Conservation (phyloP, 2,329 filamentous ascomycete species). For the Fusarium cyanostomum region DNA sequence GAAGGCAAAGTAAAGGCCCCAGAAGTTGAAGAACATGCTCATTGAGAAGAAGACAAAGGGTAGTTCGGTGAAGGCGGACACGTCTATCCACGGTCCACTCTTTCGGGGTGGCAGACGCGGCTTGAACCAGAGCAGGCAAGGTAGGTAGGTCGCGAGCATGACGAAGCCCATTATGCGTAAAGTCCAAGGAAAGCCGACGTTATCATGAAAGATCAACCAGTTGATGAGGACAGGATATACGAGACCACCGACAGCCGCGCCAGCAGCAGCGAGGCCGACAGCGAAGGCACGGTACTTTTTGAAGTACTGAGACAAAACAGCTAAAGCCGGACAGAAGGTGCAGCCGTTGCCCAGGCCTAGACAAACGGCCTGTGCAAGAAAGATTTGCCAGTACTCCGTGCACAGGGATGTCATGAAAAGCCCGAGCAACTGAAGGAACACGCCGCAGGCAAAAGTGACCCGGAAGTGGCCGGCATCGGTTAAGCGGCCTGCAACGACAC, state of each 20-base stretch:
- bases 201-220: conserved; percentile 53
- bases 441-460: conserved; percentile 50
- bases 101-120: conserved; percentile 53
- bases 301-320: conserved; percentile 72
- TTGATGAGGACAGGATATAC: conserved; percentile 61
- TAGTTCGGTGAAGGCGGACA: conserved; percentile 53
- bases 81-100: conserved; percentile 55
- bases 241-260: conserved; percentile 64
- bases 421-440: conserved; percentile 53
- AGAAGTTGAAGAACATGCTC: conserved; percentile 49
- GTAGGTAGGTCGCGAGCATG: conserved; percentile 52
- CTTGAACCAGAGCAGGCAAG: conserved; percentile 51
- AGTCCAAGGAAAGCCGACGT: conserved; percentile 65
- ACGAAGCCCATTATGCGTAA: conserved; percentile 59
- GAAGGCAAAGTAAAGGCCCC: conserved; percentile 54
- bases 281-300: conserved; percentile 62
- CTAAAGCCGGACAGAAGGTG: conserved; percentile 66
- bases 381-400: conserved; percentile 58
- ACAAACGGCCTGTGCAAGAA: conserved; percentile 60
- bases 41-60: conserved; percentile 49
- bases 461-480: conserved; percentile 57
- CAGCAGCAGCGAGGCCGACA: conserved; percentile 67
- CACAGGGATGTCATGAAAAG: conserved; percentile 56
- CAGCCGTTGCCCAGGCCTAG: conserved; percentile 63
- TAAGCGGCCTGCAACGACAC: conserved; percentile 53